Evolutionary conservation across 2,329 filamentous ascomycete genomes (phyloP).

Genomic region (Cladosporium colombiae): DNA sequence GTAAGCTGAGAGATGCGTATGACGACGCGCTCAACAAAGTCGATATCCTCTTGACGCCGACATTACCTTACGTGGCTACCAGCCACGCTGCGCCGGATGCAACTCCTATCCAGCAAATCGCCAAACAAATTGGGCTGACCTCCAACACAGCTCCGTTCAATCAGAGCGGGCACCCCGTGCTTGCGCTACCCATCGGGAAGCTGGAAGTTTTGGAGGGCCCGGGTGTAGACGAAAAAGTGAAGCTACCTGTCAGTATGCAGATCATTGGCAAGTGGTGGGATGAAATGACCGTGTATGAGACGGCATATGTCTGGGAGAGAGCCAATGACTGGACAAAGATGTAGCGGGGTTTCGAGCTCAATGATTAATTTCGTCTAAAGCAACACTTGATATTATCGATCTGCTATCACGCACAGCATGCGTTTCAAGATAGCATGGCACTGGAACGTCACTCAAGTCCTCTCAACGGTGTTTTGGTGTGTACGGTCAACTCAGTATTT

Average conservation of each 20-base stretch:
- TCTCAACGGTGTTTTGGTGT: not conserved
- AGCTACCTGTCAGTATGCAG: constrained; percentile 39
- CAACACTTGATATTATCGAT: not conserved
- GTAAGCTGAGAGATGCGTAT: constrained; percentile 50
- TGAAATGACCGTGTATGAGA: constrained; percentile 50
- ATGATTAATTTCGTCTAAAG: constrained; percentile 40
- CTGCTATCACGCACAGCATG: not conserved
- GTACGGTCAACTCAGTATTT: not conserved
- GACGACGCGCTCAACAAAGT: constrained; percentile 44
- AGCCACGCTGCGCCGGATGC: constrained; percentile 44
- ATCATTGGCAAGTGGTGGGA: constrained; percentile 47
- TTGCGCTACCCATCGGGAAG: constrained; percentile 47
- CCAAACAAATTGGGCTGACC: constrained; percentile 55
- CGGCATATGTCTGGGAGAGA: constrained; percentile 52
- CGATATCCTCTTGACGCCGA: constrained; percentile 52
- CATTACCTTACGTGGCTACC: constrained; percentile 51
- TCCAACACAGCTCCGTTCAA: constrained; percentile 58
- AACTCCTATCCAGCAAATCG: constrained; percentile 49
- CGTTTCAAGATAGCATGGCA: not conserved
- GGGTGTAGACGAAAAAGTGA: constrained; percentile 26
- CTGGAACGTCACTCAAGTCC: not conserved
- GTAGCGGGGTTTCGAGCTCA: constrained; percentile 15
- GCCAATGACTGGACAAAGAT: constrained; percentile 47
- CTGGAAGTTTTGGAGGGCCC: constrained; percentile 54
- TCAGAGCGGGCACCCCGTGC: constrained; percentile 50